Base-by-base conservation (phyloP, 2,329 filamentous ascomycete genomes). In the Apiospora arundinis region DNA sequence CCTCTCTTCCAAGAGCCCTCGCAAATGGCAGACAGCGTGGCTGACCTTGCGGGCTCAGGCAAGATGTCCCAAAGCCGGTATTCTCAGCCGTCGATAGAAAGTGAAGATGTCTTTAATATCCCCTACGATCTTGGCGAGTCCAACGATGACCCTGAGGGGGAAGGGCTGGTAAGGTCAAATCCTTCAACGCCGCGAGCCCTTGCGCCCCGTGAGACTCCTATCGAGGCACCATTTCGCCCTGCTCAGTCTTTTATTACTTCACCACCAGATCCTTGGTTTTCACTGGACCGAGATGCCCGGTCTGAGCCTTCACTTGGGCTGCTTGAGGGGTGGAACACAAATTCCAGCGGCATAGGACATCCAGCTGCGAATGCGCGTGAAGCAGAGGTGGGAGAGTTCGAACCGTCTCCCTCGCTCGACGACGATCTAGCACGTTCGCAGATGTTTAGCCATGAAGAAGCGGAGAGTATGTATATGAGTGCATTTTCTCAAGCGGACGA, bases 381-480 rank as follows among this genome's bases (percentile, higher is more conserved):
- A 40, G 56, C 56, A 23, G 21, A 23, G 18, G 56, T 7, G 21
- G 56, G 32, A 63, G 56, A n/a, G 0, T 63, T 63, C 9, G 32
- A n/a, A 9, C 40, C 32, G 18, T n/a, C 56, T 28, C 79, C 80
- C 25, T 75, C 78, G 16, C 73, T 74, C 44, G 75, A 56, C 46
- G 75, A 81, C 44, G 89, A 91, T 72, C 82, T 93, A 25, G 81
- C 87, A 3, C 83, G 89, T 73, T 95, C 93, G 6, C 91, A 89
- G 52, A 78, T 95, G 1, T 95, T 93, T 77, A 94, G 89, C 46
- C 92, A 94, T 72, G 92, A 94, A 73, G 93, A 95, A 73, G 93
- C 93, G 0, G 91, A 94, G 77, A 96, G 94, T 79, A 93, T 97
- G 91, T 97, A 96, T 76, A 92, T 95, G 91, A 95, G 90, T 73